A percentile compares a stretch with the other conserved stretches of the same genome.
These are phyloP conservation scores for Hygrocybe coccinea DNA, from an alignment of 768 basidiomycete species.

Conservation along the genomic window DNA sequence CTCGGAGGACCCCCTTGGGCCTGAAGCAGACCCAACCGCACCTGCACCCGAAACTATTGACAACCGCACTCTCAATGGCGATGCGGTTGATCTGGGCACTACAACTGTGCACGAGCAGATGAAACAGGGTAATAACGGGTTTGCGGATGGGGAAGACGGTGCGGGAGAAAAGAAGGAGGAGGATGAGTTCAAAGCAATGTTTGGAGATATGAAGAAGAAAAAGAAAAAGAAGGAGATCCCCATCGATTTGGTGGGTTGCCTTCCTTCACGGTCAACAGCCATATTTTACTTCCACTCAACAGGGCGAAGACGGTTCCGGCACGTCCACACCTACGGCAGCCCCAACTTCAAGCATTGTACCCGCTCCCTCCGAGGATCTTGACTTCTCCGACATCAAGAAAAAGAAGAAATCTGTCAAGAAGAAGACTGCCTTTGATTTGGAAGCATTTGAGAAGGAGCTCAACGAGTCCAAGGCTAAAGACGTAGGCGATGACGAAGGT, in stretches of 20 bases:
- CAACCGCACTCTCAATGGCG: constrained; percentile 61
- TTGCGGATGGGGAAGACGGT: constrained; percentile 30
- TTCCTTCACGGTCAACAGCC: constrained; percentile 3
- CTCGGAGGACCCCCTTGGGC: constrained; percentile 76
- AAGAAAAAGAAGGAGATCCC: constrained; percentile 92
- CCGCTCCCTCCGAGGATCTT: constrained; percentile 66
- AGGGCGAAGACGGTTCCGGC: constrained; percentile 61
- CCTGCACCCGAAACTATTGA: constrained; percentile 74
- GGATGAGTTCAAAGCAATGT: constrained; percentile 79
- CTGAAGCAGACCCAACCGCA: constrained; percentile 76
- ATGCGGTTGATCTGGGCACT: constrained; percentile 71
- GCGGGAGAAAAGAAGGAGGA: constrained; percentile 54
- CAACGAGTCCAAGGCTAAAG: constrained; percentile 61
- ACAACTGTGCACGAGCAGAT: constrained; percentile 73
- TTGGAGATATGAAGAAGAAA: constrained; percentile 86
- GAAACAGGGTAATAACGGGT: constrained; percentile 44
- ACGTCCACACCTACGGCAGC: constrained; percentile 55
- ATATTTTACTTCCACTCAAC: constrained; percentile 5
- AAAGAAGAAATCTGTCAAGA: constrained; percentile 84
- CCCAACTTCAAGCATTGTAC: constrained; percentile 35
- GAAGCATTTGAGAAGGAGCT: constrained; percentile 95
- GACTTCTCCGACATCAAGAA: constrained; percentile 97
- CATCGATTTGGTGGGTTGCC: constrained; percentile 63
- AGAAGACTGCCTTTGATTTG: constrained; percentile 84
- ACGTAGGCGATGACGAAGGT: constrained; percentile 51